Base-by-base conservation (phyloP, 352 stramenopile species). In the Phytophthora uliginosa region DNA sequence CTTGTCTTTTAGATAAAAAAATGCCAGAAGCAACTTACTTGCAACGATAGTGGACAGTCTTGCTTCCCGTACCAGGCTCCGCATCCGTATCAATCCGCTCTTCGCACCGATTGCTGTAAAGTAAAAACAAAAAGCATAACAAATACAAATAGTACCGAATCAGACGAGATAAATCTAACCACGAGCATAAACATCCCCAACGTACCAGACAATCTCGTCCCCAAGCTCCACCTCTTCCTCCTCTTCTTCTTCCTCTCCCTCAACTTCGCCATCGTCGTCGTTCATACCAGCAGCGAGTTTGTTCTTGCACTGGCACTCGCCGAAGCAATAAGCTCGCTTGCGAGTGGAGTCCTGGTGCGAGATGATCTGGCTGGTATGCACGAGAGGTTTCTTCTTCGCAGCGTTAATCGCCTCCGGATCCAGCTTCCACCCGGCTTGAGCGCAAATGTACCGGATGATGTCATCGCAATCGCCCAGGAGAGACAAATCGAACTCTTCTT, bases 391-490 rank as follows among this genome's bases (percentile, higher is more conserved):
- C 31, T 57, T 77, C 45, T 74, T 71, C 15, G 36, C 54, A 17
- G 52, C 59, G 64, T 70, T 63, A 13, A 61, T 18, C 3, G 45
- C 64, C 4, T 66, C 42, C 3, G 59, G 36, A 50, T 79, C 66
- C 42, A 84, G 38, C 8, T 67, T 24, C 90, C 90, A 97, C 18
- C 76, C 74, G 51, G 78, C 77, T 68, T 86, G 63, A 3, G 82
- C 66, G 53, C 84, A 93, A 56, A 97, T 74, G 36, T 95, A 85
- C 51, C 78, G 69, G 31, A 94, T 83, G 40, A 96, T 90, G 34
- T 80, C 71, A 59, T 97, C 90, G 55, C 91, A 97, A 63, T 95
- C 79, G 8, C 89, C 90, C 10, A 97, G 68, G 8, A 95, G 75
- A 55, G 90, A 90, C 66, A 96, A 42, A 60, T 97, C 91, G 60